Percentiles rank a stretch among this genome's conserved stretches.
Evolutionary conservation across 1,139 yeast species (phyloP).

Genomic region (Yamadazyma dendronema): DNA sequence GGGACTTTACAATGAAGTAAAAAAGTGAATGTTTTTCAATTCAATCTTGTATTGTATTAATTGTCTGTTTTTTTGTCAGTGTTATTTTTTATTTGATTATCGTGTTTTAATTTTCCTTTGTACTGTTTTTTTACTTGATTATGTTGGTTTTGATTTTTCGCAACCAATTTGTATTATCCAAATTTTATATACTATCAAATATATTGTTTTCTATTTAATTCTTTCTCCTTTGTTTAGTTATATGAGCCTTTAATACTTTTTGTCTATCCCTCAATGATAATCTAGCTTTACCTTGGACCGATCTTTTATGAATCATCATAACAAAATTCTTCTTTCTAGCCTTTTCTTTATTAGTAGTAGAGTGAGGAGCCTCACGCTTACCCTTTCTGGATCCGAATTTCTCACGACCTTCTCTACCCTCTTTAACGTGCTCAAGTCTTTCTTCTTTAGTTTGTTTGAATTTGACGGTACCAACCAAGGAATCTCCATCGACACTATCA

Average conservation of each 20-base stretch:
- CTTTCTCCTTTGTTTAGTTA: conserved; percentile 85
- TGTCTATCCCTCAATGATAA: conserved; percentile 89
- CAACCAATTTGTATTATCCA: conserved; percentile 5
- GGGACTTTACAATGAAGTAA: not conserved
- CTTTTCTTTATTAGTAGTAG: conserved; percentile 94
- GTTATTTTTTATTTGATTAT: not conserved
- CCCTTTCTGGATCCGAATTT: conserved; percentile 88
- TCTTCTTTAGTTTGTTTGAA: conserved; percentile 89
- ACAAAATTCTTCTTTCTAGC: conserved; percentile 98
- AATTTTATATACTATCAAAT: not conserved
- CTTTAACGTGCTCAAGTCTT: conserved; percentile 79
- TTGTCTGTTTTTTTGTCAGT: not conserved
- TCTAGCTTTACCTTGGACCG: conserved; percentile 92
- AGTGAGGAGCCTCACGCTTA: conserved; percentile 72
- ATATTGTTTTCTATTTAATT: conserved; percentile 34
- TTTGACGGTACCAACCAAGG: conserved; percentile 79
- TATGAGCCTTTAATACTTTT: conserved; percentile 79
- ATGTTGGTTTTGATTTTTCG: not conserved
- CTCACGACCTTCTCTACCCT: conserved; percentile 92
- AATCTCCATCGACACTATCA: conserved; percentile 77
- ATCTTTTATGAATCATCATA: conserved; percentile 95
- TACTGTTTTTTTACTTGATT: not conserved
- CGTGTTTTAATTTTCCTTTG: not conserved
- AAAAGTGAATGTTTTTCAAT: not conserved
- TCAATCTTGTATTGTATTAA: conserved; percentile 5